Conservation (phyloP, 805 yeast species). For the Dipodascus geniculatus region DNA sequence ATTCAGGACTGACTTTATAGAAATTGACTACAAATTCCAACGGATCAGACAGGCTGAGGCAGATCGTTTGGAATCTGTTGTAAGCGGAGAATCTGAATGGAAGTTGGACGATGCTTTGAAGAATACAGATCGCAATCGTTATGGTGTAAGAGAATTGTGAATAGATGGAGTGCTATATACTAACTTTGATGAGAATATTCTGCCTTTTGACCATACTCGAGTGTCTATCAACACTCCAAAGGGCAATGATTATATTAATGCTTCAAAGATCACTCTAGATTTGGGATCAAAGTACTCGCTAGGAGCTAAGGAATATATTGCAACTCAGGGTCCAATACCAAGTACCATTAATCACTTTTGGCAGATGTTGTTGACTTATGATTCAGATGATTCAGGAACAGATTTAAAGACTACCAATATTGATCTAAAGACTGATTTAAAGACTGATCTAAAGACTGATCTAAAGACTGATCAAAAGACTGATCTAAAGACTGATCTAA, state of each 20-base stretch:
- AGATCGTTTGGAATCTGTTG: conserved; percentile 8
- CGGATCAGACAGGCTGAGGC: not conserved
- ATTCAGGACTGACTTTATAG: not conserved
- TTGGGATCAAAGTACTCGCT: conserved; percentile 28
- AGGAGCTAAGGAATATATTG: conserved; percentile 35
- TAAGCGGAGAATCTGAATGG: conserved; percentile 16
- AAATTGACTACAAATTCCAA: not conserved
- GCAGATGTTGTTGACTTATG: conserved; percentile 42
- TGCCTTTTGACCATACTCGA: not conserved
- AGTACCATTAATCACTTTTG: conserved; percentile 76
- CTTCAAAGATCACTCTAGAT: conserved; percentile 52
- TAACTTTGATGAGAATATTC: not conserved
- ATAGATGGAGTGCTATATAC: no score
- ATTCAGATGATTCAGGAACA: not conserved
- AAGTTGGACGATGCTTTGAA: conserved; percentile 9
- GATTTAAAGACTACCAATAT: no score
- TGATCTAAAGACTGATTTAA: no score
- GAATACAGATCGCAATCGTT: conserved; percentile 38
- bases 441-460: no score
- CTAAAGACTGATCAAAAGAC: no score
- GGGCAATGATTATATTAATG: conserved; percentile 64
- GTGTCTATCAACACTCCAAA: not conserved
- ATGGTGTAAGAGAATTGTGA: conserved; percentile 16
- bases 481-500: no score
- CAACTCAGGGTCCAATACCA: conserved; percentile 79